Base-by-base conservation (phyloP, 208 protist species). In the Acanthamoeba triangularis region DNA sequence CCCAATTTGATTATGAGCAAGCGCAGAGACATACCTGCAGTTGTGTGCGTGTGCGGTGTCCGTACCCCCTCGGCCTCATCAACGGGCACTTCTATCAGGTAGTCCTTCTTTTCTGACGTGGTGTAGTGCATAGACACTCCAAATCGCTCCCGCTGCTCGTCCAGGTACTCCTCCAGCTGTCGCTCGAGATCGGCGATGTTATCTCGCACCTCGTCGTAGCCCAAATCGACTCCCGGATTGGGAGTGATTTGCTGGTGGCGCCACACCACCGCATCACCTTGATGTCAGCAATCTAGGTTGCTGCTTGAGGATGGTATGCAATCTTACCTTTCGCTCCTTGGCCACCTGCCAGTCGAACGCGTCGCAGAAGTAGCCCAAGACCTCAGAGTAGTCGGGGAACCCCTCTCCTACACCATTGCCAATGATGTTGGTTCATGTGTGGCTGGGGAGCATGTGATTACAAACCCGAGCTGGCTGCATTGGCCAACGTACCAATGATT, bases 201-300 rank as follows among this genome's bases (percentile, higher is more conserved):
- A 18, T 76, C 67, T 7, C 67, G 41, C 44, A 52, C 90, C 37
- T 94, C 35, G 18, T 94, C 90, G 72, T 94, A 94, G 41, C 65
- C 67, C 69, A 23, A 20, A 56, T 94, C 90, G 30, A 82, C 35
- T 18, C 90, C 67, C 30, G 47, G 65, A n/a, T 94, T 84, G 47
- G 90, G 90, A 23, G 49, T 94, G 69, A 94, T 94, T 94, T 94
- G 61, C 90, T 94, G 90, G 28, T 52, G 18, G 25, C 41, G n/a
- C 74, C 23, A 82, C 69, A 78, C 16, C 11, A 14, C 1, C 33
- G 23, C 69, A 78, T 3, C 69, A 18, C 33, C 23, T 23, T 41
- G 28, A 41, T 13, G 30, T 59, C 23, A 85, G n/a, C 3, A 23
- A 52, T 30, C 30, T 41, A 0, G 10, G 37, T 20, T 33, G 8